Conservation (phyloP, 768 basidiomycete genomes). For the Amanita phalloides region DNA sequence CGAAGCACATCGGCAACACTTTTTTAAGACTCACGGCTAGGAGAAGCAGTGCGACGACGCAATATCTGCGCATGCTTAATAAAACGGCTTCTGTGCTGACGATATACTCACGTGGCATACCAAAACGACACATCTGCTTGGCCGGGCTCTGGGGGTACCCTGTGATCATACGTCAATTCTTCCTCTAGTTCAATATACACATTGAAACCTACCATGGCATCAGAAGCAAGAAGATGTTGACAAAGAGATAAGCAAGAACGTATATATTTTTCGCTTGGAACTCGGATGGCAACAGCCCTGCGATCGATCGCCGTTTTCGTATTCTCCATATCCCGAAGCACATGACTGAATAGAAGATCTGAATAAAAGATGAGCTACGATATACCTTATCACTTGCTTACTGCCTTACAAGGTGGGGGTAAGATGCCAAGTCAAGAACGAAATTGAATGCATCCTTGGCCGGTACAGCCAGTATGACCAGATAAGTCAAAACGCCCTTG, state of each 20-base stretch:
- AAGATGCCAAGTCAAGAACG: constrained; percentile 27
- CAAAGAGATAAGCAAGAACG: constrained; percentile 16
- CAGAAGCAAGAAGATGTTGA: constrained; percentile 19
- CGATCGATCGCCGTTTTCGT: constrained; percentile 13
- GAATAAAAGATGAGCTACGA: constrained; percentile 11
- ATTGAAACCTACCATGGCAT: constrained; percentile 19
- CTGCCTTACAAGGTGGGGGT: constrained; percentile 22
- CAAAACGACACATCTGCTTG: constrained; percentile 27
- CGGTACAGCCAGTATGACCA: constrained; percentile 30
- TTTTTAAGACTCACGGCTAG: constrained; percentile 13
- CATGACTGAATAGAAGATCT: constrained; percentile 22
- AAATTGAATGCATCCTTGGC: constrained; percentile 28
- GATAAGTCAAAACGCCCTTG: constrained; percentile 25
- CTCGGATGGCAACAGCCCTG: constrained; percentile 13
- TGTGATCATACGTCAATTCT: constrained; percentile 5
- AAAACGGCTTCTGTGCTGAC: too few relatives aligned
- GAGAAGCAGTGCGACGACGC: constrained; percentile 18
- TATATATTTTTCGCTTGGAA: constrained; percentile 16
- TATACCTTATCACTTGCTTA: constrained; percentile 8
- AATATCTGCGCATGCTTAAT: constrained; percentile 13
- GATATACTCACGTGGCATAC: constrained; percentile 23
- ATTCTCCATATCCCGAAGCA: constrained; percentile 22
- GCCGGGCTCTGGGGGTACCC: constrained; percentile 25
- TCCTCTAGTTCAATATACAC: neutral
- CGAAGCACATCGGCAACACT: neutral